These are phyloP conservation scores for Aspergillus avenaceus DNA, from an alignment of 495 filamentous ascomycete species.

Conservation along the genomic window DNA sequence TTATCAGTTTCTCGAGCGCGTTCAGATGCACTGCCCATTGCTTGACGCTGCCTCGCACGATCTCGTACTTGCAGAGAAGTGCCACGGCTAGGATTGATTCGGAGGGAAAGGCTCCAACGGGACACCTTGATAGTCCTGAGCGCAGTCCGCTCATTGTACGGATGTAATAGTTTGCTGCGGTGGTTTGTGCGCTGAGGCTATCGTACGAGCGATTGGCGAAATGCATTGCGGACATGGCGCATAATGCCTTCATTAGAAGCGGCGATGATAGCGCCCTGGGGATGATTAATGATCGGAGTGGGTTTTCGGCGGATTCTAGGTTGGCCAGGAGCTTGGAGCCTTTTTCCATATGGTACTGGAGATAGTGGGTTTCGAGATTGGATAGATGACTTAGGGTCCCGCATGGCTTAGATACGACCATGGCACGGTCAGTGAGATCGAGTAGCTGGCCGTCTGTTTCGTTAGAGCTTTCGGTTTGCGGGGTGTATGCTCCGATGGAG, in stretches of 20 bases:
- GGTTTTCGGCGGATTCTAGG: constrained; percentile 39
- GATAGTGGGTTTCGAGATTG: constrained; percentile 34
- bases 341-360: constrained; percentile 41
- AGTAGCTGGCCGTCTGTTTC: background rate
- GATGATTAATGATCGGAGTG: constrained; percentile 37
- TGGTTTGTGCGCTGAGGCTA: constrained; percentile 24
- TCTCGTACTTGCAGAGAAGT: constrained; percentile 42
- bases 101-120: constrained; percentile 22
- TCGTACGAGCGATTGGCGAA: constrained; percentile 33
- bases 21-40: constrained; percentile 41
- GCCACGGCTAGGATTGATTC: constrained; percentile 40
- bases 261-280: constrained; percentile 41
- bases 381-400: constrained; percentile 29
- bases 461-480: background rate
- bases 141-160: constrained; percentile 34
- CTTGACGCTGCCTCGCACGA: constrained; percentile 40
- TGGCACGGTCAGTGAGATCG: background rate
- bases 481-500: background rate
- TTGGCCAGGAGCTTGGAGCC: constrained; percentile 40
- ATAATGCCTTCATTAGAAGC: constrained; percentile 39
- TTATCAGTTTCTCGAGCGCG: constrained; percentile 36
- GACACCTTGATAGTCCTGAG: constrained; percentile 18
- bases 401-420: constrained; percentile 6
- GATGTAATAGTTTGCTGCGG: constrained; percentile 35
- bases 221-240: constrained; percentile 41